Evolutionary conservation across 805 yeast species (phyloP).

Genomic region (Yamadazyma akitaensis): DNA sequence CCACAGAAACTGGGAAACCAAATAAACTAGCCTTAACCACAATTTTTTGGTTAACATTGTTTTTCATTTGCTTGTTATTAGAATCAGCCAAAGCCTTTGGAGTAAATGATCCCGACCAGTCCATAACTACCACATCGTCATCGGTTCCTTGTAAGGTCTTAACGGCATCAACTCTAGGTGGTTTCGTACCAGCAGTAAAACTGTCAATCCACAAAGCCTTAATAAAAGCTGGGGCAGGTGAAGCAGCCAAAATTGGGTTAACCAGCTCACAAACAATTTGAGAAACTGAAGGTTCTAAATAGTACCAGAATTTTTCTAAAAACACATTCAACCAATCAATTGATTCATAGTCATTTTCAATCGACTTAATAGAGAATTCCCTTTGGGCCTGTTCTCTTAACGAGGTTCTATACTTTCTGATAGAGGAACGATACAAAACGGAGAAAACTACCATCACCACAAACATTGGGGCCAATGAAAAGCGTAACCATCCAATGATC

Average conservation of each 20-base stretch:
- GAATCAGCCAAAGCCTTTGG: constrained; percentile 89
- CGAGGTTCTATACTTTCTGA: constrained; percentile 70
- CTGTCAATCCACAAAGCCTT: constrained; percentile 82
- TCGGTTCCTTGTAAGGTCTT: constrained; percentile 88
- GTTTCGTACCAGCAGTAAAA: constrained; percentile 91
- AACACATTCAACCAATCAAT: constrained; percentile 95
- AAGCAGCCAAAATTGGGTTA: constrained; percentile 75
- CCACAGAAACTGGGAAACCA: constrained; percentile 77
- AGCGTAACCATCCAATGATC: constrained; percentile 70
- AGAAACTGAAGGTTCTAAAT: constrained; percentile 83
- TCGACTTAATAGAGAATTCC: constrained; percentile 73
- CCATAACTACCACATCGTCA: constrained; percentile 94
- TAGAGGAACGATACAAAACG: constrained; percentile 75
- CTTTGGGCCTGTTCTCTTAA: constrained; percentile 82
- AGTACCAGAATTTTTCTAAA: constrained; percentile 88
- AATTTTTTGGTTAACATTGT: constrained; percentile 76
- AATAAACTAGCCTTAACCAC: constrained; percentile 78
- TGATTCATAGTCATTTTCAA: constrained; percentile 87
- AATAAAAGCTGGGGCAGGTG: constrained; percentile 78
- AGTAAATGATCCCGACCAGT: constrained; percentile 88
- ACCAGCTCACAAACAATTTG: constrained; percentile 82
- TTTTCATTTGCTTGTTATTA: constrained; percentile 79
- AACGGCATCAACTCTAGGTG: constrained; percentile 88
- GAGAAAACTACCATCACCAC: constrained; percentile 61
- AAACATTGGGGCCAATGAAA: constrained; percentile 79